phyloP scores from a whole-genome alignment of 192 early-diverging fungal species.

The Linnemannia exigua region DNA sequence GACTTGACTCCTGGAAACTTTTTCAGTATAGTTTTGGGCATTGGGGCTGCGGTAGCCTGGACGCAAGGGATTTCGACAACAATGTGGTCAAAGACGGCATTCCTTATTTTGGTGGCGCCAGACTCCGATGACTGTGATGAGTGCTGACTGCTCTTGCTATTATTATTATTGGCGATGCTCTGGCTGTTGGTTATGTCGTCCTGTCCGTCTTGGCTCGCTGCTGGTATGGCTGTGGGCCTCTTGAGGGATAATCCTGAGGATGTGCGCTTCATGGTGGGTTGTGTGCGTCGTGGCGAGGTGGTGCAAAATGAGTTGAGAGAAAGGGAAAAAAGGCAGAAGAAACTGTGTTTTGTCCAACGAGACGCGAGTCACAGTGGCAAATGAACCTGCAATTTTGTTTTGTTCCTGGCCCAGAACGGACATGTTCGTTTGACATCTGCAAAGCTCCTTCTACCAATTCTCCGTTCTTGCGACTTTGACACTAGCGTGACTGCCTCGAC shows the following conservation, averaged over 20 bases:
- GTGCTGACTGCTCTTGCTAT: not conserved
- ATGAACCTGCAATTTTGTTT: no score
- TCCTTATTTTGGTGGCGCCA: constrained; percentile 12
- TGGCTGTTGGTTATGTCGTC: not conserved
- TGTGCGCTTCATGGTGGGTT: constrained; percentile 36
- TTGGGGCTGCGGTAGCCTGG: not conserved
- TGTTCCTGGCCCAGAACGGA: no score
- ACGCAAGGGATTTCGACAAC: constrained; percentile 27
- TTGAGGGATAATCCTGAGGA: constrained; percentile 48
- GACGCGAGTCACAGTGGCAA: not conserved
- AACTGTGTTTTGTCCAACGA: not conserved
- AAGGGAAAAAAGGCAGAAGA: not conserved
- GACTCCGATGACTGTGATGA: not conserved
- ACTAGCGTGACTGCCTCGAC: not conserved
- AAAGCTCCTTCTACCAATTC: no score
- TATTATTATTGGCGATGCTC: not conserved
- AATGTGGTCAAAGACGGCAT: not conserved
- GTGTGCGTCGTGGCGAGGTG: not conserved
- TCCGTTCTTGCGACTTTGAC: no score
- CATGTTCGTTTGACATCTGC: no score
- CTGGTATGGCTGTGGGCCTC: constrained; percentile 22
- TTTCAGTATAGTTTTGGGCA: constrained; percentile 26
- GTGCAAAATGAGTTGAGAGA: not conserved
- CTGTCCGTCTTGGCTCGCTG: not conserved
- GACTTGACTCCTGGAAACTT: constrained; percentile 30